Evolutionary conservation across 257 asterid genomes (phyloP), one percentile per base, ranked within the genome.

Genomic region (Avicennia marina): DNA sequence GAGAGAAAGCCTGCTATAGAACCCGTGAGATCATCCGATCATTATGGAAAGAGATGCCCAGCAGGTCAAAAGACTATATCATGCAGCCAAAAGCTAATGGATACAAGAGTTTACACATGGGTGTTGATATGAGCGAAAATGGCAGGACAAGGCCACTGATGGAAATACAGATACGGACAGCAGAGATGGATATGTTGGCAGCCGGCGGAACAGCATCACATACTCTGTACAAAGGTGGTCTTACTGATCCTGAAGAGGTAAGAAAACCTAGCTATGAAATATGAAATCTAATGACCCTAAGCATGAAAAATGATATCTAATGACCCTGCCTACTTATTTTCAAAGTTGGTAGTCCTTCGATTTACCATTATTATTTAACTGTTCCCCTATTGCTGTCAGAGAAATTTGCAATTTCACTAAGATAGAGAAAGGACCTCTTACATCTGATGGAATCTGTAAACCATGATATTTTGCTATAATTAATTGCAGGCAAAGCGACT

Each of bases 141-240:
- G 75, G 72, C 44, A 49, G 70, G 75, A 68, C 62, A 50, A 78
- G 81, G 31, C 98, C 98, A 0, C 71, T 66, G 51, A 83, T 85
- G 98, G 98, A 91, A 69, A 81, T 91, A 66, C 98, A 91, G 69
- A 85, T 91, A 68, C 78, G 98, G 41, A 91, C 96, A 19, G 72
- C 70, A 20, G 86, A 83, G 70, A 91, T 91, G 98, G 98, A 91
- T 72, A 73, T 71, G 74, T 56, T 79, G 74, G 98, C 98, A 10
- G 91, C 83, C 40, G 98, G 87, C 62, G 98, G 98, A 44, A 70
- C 88, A 16, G 98, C 98, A 18, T 85, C 98, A 46, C 98, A 91
- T 72, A 85, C 98, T 4, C 60, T 87, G 50, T 91, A 83, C 78
- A 88, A 91, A 78, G 84, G 96, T 11, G 98, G 96, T 52, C 94